phyloP scores from a whole-genome alignment of 805 yeast species.

The Diddensiella caesifluorescens region DNA sequence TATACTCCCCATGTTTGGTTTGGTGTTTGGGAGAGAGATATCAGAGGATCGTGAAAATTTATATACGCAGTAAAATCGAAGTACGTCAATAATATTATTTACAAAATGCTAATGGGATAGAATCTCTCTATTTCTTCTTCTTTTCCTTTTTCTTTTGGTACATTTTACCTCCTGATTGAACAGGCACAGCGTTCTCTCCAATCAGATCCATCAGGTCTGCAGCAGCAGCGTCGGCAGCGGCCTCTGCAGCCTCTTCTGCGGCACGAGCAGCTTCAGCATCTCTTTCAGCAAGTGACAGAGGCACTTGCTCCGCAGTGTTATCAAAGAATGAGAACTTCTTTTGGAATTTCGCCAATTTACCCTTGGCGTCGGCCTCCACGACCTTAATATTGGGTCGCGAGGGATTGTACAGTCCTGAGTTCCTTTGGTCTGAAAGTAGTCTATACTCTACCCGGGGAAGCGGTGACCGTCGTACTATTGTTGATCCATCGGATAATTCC shows the following conservation, averaged over 20 bases:
- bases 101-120: too few relatives aligned
- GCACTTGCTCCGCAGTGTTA: constrained; percentile 18
- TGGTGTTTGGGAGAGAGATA: background rate
- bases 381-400: constrained; percentile 69
- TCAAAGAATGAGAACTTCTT: constrained; percentile 28
- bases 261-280: constrained; percentile 26
- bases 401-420: constrained; percentile 83
- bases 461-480: constrained; percentile 73
- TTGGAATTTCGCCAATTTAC: constrained; percentile 48
- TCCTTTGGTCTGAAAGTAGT: constrained; percentile 84
- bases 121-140: constrained; percentile 26
- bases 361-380: constrained; percentile 77
- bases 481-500: constrained; percentile 94
- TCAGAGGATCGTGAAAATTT: too few relatives aligned
- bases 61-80: too few relatives aligned
- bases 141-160: constrained; percentile 42
- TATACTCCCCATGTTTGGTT: constrained; percentile 67
- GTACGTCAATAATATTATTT: too few relatives aligned
- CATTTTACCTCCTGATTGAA: constrained; percentile 52
- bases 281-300: constrained; percentile 11
- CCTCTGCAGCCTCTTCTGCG: constrained; percentile 10
- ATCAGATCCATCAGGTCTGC: constrained; percentile 57
- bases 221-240: constrained; percentile 16
- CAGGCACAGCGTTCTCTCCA: constrained; percentile 52
- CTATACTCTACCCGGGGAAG: constrained; percentile 83